phyloP scores from a whole-genome alignment of 768 basidiomycete genomes.

The Lentinula edodes region DNA sequence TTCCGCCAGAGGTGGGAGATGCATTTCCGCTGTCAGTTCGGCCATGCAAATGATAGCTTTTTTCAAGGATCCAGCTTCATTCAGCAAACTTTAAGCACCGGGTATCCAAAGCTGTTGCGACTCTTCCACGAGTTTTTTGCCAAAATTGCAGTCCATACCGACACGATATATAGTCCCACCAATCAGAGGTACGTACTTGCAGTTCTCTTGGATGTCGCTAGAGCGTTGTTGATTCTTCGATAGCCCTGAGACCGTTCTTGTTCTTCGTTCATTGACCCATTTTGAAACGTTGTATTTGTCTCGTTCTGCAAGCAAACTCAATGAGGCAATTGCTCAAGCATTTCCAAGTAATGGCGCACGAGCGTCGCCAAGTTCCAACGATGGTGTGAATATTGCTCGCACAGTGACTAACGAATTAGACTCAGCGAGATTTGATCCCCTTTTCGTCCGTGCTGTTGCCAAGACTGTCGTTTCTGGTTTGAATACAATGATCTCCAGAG shows the following conservation, averaged over 20 bases:
- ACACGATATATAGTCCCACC: constrained; percentile 80
- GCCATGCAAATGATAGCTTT: background rate
- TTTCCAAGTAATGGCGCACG: constrained; percentile 67
- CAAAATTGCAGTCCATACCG: constrained; percentile 92
- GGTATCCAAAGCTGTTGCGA: constrained; percentile 83
- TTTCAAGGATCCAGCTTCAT: constrained; percentile 76
- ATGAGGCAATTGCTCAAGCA: constrained; percentile 74
- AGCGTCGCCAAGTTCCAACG: constrained; percentile 64
- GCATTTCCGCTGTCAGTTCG: background rate
- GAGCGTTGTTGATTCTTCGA: constrained; percentile 1
- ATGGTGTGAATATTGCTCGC: constrained; percentile 75
- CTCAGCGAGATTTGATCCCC: constrained; percentile 86
- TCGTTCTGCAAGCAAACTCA: constrained; percentile 76
- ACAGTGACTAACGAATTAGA: constrained; percentile 88
- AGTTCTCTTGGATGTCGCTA: background rate
- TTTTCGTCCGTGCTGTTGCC: constrained; percentile 76
- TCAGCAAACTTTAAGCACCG: constrained; percentile 81
- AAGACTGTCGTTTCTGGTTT: constrained; percentile 64
- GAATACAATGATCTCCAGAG: constrained; percentile 58
- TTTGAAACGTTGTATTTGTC: constrained; percentile 90
- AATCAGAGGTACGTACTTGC: constrained; percentile 67
- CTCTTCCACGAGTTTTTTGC: constrained; percentile 97
- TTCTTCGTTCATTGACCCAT: constrained; percentile 75
- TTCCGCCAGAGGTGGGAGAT: constrained; percentile 59
- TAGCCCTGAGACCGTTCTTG: constrained; percentile 88